Percentiles rank a stretch among this genome's conserved stretches.
These are phyloP conservation scores for Setaria viridis DNA, from an alignment of 202 grass and related monocot genomes.

Conservation along the genomic window DNA sequence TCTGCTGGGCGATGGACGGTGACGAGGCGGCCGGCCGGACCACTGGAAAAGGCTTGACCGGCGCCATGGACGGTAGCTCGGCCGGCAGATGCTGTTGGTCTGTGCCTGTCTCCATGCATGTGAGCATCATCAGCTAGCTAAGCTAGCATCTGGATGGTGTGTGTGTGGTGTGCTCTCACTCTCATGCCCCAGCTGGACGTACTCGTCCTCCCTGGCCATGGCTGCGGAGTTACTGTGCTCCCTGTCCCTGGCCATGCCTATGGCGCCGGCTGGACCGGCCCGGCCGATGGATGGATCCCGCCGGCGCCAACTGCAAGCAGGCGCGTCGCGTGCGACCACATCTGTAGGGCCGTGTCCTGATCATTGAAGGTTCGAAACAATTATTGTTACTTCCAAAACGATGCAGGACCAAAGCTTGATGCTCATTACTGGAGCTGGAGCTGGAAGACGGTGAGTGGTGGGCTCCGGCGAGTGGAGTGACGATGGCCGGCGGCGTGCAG, in stretches of 20 bases:
- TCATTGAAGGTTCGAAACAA: neutral
- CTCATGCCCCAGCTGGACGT: slow-evolving; percentile 16
- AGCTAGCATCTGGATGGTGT: neutral
- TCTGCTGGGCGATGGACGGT: neutral
- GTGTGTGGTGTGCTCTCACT: slow-evolving; percentile 45
- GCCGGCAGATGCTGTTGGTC: neutral
- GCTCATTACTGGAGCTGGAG: neutral
- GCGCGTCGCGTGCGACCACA: too few relatives aligned
- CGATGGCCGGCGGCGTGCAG: neutral
- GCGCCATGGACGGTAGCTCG: slow-evolving; percentile 1
- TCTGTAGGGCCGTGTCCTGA: neutral
- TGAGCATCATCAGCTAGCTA: neutral
- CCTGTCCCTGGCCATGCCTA: too few relatives aligned
- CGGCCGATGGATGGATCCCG: neutral
- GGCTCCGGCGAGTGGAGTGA: neutral
- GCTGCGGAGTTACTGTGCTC: neutral
- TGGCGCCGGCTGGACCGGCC: too few relatives aligned
- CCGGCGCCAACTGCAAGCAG: too few relatives aligned
- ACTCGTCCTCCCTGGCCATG: neutral
- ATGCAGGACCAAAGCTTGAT: neutral
- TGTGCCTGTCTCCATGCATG: slow-evolving; percentile 1
- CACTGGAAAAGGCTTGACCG: slow-evolving; percentile 3
- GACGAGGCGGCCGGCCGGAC: neutral
- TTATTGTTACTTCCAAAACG: neutral
- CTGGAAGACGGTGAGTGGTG: too few relatives aligned